These are phyloP conservation scores for Backusella liffmaniae DNA, from an alignment of 192 early-diverging fungal genomes.

Conservation along the genomic window DNA sequence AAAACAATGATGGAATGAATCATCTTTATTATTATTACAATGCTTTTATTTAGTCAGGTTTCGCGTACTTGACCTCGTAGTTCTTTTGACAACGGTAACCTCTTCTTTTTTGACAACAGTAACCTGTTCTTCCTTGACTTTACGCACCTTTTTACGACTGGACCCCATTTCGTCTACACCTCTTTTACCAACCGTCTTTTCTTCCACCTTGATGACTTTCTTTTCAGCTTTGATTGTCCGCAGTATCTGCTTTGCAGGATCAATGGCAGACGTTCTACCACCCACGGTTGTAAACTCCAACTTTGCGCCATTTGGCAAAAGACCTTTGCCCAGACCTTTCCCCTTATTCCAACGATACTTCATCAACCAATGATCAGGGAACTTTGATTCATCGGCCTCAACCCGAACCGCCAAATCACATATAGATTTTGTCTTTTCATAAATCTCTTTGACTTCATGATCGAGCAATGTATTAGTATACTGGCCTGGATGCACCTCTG, in stretches of 20 bases:
- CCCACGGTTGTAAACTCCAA: conserved; percentile 67
- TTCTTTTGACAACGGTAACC: background rate
- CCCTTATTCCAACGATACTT: conserved; percentile 75
- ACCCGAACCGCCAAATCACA: conserved; percentile 53
- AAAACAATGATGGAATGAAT: too few species aligned
- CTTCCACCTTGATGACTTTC: background rate
- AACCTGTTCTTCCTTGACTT: background rate
- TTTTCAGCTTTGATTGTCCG: background rate
- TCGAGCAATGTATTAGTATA: conserved; percentile 45
- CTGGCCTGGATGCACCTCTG: conserved; percentile 68
- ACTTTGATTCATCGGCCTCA: conserved; percentile 66
- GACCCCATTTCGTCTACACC: too few species aligned
- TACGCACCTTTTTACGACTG: background rate
- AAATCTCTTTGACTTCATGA: conserved; percentile 45
- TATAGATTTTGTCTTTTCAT: conserved; percentile 48
- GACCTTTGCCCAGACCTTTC: conserved; percentile 35
- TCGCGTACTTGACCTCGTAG: background rate
- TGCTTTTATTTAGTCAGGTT: background rate
- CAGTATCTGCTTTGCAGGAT: background rate
- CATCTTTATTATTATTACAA: too few species aligned
- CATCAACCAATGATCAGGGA: conserved; percentile 78
- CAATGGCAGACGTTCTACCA: conserved; percentile 6
- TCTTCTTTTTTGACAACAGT: background rate
- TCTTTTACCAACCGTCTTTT: background rate
- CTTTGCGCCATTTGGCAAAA: conserved; percentile 53